Evolutionary conservation across 73 alveolate genomes (phyloP).

Genomic region (Durusdinium trenchii): DNA sequence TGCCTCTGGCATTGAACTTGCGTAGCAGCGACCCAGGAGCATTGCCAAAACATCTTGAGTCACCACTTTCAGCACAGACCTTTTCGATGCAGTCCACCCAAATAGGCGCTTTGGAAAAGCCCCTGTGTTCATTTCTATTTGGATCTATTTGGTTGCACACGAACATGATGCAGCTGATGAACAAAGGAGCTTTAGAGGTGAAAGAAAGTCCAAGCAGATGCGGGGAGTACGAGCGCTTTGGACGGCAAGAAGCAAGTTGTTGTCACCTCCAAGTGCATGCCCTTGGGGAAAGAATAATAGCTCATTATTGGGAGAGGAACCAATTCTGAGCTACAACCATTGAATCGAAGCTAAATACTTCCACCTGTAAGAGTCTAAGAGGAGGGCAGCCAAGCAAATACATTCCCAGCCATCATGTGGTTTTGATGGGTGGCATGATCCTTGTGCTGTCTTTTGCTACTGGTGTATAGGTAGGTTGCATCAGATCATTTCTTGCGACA

Average conservation of each 20-base stretch:
- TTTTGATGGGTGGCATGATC: too few species aligned
- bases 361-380: too few species aligned
- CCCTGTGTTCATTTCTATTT: neutral
- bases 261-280: too few species aligned
- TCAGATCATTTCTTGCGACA: too few species aligned
- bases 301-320: too few species aligned
- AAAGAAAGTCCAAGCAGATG: slow-evolving; percentile 37
- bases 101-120: neutral
- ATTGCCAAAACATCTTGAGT: neutral
- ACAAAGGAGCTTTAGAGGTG: slow-evolving; percentile 89
- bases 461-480: too few species aligned
- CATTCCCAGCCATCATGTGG: too few species aligned
- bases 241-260: neutral
- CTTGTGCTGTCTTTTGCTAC: too few species aligned
- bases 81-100: neutral
- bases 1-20: slow-evolving; percentile 41
- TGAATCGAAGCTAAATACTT: too few species aligned
- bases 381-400: too few species aligned
- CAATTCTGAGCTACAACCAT: too few species aligned
- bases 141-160: neutral
- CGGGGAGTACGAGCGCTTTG: slow-evolving; percentile 76
- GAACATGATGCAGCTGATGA: neutral
- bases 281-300: too few species aligned
- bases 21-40: slow-evolving; percentile 92
- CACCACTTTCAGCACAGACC: neutral